Conservation (phyloP, 495 filamentous ascomycete species). For the Chaetomium cochliodes region DNA sequence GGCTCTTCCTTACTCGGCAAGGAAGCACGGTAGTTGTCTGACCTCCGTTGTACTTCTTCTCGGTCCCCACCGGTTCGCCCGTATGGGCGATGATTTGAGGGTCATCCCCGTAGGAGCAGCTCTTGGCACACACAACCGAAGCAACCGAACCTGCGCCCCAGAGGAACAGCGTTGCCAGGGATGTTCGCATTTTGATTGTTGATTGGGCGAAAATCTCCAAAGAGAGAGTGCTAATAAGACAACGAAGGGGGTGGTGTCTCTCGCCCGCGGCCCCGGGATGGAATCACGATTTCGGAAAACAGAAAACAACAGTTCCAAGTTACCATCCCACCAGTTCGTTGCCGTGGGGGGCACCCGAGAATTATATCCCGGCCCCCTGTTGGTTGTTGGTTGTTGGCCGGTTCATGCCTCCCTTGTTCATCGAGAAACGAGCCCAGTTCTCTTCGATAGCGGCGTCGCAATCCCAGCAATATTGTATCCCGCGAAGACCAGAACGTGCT, state of each 20-base stretch:
- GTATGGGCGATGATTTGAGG: conserved; percentile 13
- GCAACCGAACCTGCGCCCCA: background rate
- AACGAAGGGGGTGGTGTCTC: background rate
- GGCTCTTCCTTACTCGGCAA: background rate
- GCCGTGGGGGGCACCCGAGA: no score
- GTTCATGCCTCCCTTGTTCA: no score
- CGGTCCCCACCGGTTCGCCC: conserved; percentile 5
- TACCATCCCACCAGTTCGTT: no score
- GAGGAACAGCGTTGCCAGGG: conserved; percentile 6
- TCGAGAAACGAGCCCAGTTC: no score
- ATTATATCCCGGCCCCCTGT: no score
- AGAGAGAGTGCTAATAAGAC: background rate
- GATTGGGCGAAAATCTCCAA: background rate
- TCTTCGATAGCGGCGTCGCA: no score
- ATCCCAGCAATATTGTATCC: no score
- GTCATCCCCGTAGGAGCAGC: background rate
- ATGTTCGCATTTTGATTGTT: background rate
- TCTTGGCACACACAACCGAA: conserved; percentile 1
- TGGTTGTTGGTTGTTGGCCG: no score
- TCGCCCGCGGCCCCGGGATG: background rate
- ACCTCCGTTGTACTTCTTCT: conserved; percentile 13
- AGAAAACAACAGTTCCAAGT: no score
- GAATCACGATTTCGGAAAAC: background rate
- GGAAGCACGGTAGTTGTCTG: conserved; percentile 3
- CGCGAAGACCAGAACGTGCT: no score